Percentiles rank a stretch among this genome's conserved stretches.
Conservation (phyloP, 345 rosid genomes). For the Citrus cavaleriei region DNA sequence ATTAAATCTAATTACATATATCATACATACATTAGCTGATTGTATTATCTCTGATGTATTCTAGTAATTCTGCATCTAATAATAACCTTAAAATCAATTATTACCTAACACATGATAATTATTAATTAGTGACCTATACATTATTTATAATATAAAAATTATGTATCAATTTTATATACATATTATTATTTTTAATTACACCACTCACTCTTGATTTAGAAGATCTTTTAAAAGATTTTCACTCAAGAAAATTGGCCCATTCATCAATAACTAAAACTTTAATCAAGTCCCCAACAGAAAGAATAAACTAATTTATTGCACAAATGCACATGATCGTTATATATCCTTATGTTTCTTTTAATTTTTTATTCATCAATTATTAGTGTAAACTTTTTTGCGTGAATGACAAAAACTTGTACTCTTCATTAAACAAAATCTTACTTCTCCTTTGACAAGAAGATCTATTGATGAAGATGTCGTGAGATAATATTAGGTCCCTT, state of each 20-base stretch:
- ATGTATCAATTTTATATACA: too few relatives aligned
- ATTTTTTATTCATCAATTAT: neutral
- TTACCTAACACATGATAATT: too few relatives aligned
- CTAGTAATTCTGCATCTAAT: too few relatives aligned
- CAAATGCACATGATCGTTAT: neutral
- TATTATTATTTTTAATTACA: too few relatives aligned
- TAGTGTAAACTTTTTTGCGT: neutral
- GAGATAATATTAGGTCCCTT: neutral
- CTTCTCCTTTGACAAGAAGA: neutral
- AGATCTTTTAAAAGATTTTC: constrained; percentile 18
- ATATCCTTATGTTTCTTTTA: neutral
- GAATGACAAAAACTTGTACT: neutral
- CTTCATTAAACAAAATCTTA: neutral
- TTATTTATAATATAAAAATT: too few relatives aligned
- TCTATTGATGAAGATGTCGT: neutral
- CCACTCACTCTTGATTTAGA: constrained; percentile 6
- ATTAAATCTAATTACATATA: too few relatives aligned
- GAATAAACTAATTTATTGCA: neutral
- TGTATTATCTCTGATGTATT: too few relatives aligned
- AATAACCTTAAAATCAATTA: too few relatives aligned
- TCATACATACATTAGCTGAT: too few relatives aligned
- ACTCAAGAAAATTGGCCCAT: constrained; percentile 15
- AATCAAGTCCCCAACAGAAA: neutral
- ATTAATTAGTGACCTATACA: too few relatives aligned
- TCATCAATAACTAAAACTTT: neutral